These are phyloP conservation scores for Lenzites betulinus DNA, from an alignment of 768 basidiomycete genomes.

Conservation along the genomic window DNA sequence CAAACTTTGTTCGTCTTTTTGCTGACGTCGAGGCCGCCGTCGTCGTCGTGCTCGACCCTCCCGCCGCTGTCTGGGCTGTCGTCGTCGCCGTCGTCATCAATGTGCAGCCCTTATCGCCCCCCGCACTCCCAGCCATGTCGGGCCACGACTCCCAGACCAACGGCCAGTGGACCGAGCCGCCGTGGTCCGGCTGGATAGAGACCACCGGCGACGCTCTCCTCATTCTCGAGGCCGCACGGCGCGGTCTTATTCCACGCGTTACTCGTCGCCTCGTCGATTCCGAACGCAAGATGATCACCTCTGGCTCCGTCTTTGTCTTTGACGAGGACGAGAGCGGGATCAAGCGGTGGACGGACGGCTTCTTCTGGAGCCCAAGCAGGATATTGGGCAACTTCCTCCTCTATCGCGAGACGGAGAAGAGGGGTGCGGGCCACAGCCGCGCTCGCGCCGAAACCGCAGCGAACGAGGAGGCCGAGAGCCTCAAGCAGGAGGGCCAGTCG, in stretches of 20 bases:
- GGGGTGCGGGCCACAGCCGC: slow-evolving; percentile 63
- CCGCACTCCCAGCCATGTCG: slow-evolving; percentile 20
- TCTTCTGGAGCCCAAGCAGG: slow-evolving; percentile 91
- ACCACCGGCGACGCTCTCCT: slow-evolving; percentile 95
- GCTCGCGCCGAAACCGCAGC: slow-evolving; percentile 46
- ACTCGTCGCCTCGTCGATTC: slow-evolving; percentile 90
- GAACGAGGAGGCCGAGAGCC: slow-evolving; percentile 37
- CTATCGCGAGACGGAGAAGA: slow-evolving; percentile 92
- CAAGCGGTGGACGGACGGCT: slow-evolving; percentile 98
- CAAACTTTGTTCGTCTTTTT: slow-evolving; percentile 59
- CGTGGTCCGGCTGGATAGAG: slow-evolving; percentile 94
- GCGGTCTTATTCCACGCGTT: slow-evolving; percentile 89
- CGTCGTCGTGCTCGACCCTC: slow-evolving; percentile 27
- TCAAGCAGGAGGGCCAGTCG: slow-evolving; percentile 39
- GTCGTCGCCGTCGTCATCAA: slow-evolving; percentile 20
- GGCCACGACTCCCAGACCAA: slow-evolving; percentile 31
- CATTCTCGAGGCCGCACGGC: slow-evolving; percentile 90
- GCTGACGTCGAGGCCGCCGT: slow-evolving; percentile 39
- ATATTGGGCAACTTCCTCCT: slow-evolving; percentile 95
- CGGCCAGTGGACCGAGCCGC: slow-evolving; percentile 74
- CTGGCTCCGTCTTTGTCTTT: slow-evolving; percentile 94
- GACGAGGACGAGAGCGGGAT: slow-evolving; percentile 97
- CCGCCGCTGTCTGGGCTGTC: slow-evolving; percentile 25
- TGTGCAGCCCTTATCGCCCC: slow-evolving; percentile 21
- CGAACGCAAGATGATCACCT: slow-evolving; percentile 90